Conservation (phyloP, 257 asterid species). For the Solanum ahanhuiri region DNA sequence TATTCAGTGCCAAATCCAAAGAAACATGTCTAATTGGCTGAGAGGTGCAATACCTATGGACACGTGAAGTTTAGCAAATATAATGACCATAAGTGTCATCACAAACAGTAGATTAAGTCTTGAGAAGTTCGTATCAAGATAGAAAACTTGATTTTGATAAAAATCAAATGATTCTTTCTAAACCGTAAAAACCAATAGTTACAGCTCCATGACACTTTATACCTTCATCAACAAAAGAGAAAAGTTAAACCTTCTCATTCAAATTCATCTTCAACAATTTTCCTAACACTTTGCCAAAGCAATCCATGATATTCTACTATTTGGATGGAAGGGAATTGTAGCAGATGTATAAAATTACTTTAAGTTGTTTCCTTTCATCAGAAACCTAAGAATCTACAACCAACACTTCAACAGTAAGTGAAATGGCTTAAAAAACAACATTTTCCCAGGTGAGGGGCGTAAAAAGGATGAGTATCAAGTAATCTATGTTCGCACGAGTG, state of each 20-base stretch:
- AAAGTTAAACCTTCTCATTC: neutral
- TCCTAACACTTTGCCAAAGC: neutral
- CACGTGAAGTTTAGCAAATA: neutral
- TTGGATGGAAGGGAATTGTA: neutral
- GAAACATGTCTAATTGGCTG: neutral
- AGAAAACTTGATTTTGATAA: neutral
- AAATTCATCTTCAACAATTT: neutral
- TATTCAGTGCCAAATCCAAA: neutral
- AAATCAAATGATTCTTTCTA: neutral
- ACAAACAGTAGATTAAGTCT: neutral
- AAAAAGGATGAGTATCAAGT: neutral
- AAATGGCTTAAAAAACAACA: neutral
- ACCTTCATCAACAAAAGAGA: neutral
- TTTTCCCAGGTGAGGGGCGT: neutral
- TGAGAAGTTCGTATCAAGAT: neutral
- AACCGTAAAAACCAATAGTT: neutral
- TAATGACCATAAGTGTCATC: neutral
- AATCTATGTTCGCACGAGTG: neutral
- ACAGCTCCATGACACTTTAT: neutral
- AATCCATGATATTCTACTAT: neutral
- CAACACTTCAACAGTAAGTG: neutral
- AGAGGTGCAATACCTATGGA: neutral
- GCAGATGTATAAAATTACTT: neutral
- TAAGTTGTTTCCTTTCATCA: neutral
- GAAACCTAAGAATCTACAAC: neutral